phyloP scores from a whole-genome alignment of 164 flowering plant species.

The Vitis riparia region DNA sequence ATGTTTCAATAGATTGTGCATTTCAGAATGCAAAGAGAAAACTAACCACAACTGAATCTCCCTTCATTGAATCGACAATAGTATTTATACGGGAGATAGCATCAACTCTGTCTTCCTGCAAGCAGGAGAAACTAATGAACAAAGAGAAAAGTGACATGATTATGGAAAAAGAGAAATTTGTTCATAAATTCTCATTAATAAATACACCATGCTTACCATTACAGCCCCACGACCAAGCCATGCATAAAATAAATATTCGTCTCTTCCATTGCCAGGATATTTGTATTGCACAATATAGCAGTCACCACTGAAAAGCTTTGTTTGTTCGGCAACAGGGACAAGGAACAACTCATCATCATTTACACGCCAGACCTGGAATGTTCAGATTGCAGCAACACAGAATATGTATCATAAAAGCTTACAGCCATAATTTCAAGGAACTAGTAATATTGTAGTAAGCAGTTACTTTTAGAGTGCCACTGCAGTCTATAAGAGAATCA shows the following conservation, averaged over 20 bases:
- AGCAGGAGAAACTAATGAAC: not conserved
- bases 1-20: not conserved
- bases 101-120: slow-evolving; percentile 59
- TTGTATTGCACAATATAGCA: slow-evolving; percentile 71
- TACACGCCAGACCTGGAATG: slow-evolving; percentile 71
- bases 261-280: slow-evolving; percentile 49
- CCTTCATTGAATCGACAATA: slow-evolving; percentile 41
- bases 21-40: not conserved
- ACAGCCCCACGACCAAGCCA: slow-evolving; percentile 66
- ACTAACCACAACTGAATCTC: slow-evolving; percentile 50
- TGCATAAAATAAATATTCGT: slow-evolving; percentile 54
- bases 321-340: slow-evolving; percentile 35
- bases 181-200: not conserved
- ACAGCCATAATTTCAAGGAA: not conserved
- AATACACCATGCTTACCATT: slow-evolving; percentile 29
- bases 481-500: slow-evolving; percentile 39
- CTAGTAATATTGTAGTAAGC: not conserved
- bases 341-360: slow-evolving; percentile 38
- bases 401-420: slow-evolving; percentile 8
- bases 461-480: slow-evolving; percentile 51
- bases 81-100: slow-evolving; percentile 47
- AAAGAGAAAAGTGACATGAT: not conserved
- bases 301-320: slow-evolving; percentile 66
- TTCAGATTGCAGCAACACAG: slow-evolving; percentile 3
- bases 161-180: not conserved